Conservation (phyloP, 495 filamentous ascomycete genomes). For the Neurospora tetraspora region DNA sequence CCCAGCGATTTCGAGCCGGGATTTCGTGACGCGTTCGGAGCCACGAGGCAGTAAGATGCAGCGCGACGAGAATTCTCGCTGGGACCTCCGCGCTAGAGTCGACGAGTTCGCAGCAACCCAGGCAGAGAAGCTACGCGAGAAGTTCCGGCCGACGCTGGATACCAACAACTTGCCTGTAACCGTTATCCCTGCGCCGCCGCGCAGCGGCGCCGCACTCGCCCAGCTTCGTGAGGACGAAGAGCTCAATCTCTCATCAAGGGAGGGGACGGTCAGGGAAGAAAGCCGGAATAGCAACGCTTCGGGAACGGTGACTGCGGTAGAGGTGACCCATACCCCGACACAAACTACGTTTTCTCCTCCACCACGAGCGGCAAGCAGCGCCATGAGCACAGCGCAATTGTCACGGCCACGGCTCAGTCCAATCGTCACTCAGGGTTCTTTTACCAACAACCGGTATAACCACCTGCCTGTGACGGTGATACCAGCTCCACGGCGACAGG, state of each 20-base stretch:
- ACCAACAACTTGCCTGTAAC: slow-evolving; percentile 40
- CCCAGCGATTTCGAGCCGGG: slow-evolving; percentile 7
- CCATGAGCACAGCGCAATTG: not conserved
- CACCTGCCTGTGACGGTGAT: slow-evolving; percentile 38
- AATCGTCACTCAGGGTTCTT: not conserved
- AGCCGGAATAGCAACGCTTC: slow-evolving; percentile 8
- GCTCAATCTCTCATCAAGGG: slow-evolving; percentile 3
- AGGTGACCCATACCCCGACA: not conserved
- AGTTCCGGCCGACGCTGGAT: slow-evolving; percentile 34
- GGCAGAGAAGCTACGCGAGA: slow-evolving; percentile 35
- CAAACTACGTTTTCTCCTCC: not conserved
- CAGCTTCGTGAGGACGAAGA: slow-evolving; percentile 35
- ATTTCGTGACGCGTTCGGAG: slow-evolving; percentile 14
- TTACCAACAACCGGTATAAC: not conserved
- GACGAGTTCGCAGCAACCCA: slow-evolving; percentile 40
- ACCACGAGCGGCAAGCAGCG: not conserved
- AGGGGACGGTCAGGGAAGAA: not conserved
- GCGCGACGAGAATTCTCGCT: slow-evolving; percentile 10
- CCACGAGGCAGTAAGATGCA: not conserved
- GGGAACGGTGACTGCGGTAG: not conserved
- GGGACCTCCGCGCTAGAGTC: slow-evolving; percentile 34
- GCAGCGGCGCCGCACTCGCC: slow-evolving; percentile 35
- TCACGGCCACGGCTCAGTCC: not conserved
- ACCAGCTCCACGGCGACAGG: slow-evolving; percentile 35
- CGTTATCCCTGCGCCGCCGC: slow-evolving; percentile 38